Percentiles rank a stretch among this genome's conserved stretches.
phyloP scores from a whole-genome alignment of 306 rosid species.

The Trichosanthes cucumerina region DNA sequence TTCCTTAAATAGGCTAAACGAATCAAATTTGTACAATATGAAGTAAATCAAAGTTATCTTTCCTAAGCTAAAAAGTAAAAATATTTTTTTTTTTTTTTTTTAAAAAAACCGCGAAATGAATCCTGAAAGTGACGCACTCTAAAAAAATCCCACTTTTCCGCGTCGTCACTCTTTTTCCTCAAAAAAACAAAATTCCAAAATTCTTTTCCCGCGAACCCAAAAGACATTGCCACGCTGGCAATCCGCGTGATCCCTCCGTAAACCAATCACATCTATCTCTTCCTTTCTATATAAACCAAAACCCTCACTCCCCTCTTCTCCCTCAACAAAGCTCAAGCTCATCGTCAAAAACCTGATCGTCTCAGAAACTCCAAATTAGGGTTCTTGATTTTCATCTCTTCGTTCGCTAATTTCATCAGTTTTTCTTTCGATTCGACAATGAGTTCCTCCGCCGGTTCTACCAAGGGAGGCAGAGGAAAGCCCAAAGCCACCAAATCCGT shows the following conservation, averaged over 20 bases:
- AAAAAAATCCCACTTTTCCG: neutral
- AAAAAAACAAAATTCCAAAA: neutral
- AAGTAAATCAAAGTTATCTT: no score
- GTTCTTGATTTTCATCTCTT: neutral
- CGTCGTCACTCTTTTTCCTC: neutral
- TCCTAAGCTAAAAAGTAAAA: neutral
- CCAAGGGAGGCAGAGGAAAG: slow-evolving; percentile 93
- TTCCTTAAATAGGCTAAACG: no score
- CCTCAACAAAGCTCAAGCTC: neutral
- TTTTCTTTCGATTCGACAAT: slow-evolving; percentile 13
- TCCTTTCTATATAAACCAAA: neutral
- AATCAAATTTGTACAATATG: no score
- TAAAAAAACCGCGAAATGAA: neutral
- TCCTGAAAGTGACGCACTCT: neutral
- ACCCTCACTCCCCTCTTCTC: neutral
- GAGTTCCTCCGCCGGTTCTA: slow-evolving; percentile 60
- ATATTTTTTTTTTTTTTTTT: no score
- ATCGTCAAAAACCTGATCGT: neutral
- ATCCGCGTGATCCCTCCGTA: neutral
- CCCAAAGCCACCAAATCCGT: slow-evolving; percentile 83
- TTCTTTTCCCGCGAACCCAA: neutral
- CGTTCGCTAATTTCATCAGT: neutral
- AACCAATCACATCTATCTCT: neutral
- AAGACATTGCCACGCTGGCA: neutral
- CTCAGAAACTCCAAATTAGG: neutral